Conservation (phyloP, 2,329 filamentous ascomycete genomes). For the Ceratocystiopsis minuta region DNA sequence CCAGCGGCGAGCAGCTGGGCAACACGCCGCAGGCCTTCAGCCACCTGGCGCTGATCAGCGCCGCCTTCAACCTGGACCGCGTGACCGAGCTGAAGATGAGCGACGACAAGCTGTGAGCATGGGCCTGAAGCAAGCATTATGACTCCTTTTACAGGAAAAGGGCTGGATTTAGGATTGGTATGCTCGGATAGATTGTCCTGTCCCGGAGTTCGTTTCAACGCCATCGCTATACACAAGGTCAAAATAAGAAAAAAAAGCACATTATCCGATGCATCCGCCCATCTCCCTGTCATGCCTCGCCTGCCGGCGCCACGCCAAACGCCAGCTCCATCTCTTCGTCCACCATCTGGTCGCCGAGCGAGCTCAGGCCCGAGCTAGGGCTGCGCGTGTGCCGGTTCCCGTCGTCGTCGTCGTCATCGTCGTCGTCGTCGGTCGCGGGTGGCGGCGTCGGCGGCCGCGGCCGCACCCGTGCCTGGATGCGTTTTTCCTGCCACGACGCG, state of each 20-base stretch:
- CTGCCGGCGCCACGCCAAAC: constrained; percentile 3
- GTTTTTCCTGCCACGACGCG: constrained; percentile 40
- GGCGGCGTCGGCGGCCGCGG: constrained; percentile 5
- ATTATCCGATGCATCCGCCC: not conserved
- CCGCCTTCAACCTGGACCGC: constrained; percentile 57
- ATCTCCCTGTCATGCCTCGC: too few species aligned
- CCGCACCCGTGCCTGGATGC: constrained; percentile 12
- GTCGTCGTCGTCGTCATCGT: constrained; percentile 7
- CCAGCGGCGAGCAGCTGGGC: constrained; percentile 58
- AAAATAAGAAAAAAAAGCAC: not conserved
- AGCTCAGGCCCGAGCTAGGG: constrained; percentile 38
- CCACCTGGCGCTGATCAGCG: constrained; percentile 57
- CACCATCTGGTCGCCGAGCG: constrained; percentile 30
- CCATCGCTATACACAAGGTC: not conserved
- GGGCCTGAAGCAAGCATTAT: not conserved
- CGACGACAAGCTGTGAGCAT: constrained; percentile 9
- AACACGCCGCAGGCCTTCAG: constrained; percentile 69
- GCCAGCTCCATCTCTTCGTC: constrained; percentile 29
- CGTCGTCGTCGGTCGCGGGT: constrained; percentile 4
- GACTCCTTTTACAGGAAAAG: not conserved
- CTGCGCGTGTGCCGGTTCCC: constrained; percentile 21
- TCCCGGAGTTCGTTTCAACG: not conserved
- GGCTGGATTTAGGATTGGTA: not conserved
- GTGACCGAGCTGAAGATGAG: constrained; percentile 17
- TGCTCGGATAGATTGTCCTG: too few species aligned